Evolutionary conservation across 768 basidiomycete genomes (phyloP).

Genomic region (Paxillus ammoniavirescens): DNA sequence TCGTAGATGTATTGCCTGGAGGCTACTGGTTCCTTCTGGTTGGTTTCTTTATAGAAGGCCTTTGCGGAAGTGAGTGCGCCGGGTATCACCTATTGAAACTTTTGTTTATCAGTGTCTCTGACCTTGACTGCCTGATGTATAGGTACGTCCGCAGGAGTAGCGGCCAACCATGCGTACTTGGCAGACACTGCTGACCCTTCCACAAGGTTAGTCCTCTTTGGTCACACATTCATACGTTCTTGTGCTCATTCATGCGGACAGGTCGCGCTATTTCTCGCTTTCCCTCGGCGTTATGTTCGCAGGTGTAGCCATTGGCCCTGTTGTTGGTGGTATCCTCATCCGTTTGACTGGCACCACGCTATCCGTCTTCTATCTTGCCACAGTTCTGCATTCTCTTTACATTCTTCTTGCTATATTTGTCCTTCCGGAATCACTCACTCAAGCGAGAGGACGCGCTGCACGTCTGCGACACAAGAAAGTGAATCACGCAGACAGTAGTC

Average conservation of each 20-base stretch:
- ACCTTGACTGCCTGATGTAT: constrained; percentile 7
- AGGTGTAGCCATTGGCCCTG: constrained; percentile 79
- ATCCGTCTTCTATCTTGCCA: constrained; percentile 71
- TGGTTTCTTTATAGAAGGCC: constrained; percentile 65
- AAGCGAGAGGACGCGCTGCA: constrained; percentile 37
- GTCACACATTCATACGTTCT: background rate
- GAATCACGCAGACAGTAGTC: background rate
- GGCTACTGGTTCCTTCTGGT: constrained; percentile 79
- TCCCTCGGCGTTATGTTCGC: constrained; percentile 64
- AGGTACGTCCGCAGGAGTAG: constrained; percentile 52
- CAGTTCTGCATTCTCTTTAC: constrained; percentile 48
- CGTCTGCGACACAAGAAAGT: constrained; percentile 9
- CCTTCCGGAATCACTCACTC: constrained; percentile 77
- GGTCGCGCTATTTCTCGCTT: constrained; percentile 65
- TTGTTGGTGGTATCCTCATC: constrained; percentile 66
- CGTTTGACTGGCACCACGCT: constrained; percentile 50
- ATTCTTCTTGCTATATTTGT: constrained; percentile 51
- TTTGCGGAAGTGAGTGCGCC: constrained; percentile 59
- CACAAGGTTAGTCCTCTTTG: constrained; percentile 42
- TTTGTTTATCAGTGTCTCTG: background rate
- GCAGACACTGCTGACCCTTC: constrained; percentile 62
- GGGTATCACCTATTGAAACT: background rate
- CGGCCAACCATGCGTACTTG: constrained; percentile 62
- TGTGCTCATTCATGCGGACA: constrained; percentile 21
- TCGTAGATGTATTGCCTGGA: constrained; percentile 62